Evolutionary conservation across 805 yeast species (phyloP).

Genomic region (Yarrowia hollandica): DNA sequence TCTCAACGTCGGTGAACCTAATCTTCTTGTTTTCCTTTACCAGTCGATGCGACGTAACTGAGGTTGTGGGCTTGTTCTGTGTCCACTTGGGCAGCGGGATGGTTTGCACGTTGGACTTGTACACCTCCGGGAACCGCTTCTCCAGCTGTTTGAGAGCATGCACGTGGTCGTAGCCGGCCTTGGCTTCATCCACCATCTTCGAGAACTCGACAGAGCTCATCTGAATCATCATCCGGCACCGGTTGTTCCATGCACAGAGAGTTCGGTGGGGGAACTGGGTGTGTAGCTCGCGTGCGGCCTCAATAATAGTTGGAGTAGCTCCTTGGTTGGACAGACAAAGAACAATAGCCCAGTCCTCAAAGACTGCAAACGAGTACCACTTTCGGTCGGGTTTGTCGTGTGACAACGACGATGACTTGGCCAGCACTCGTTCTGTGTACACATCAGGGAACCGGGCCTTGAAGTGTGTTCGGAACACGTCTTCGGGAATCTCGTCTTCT

Average conservation of each 20-base stretch:
- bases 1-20: slow-evolving; percentile 10
- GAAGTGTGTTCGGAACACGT: slow-evolving; percentile 4
- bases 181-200: slow-evolving; percentile 2
- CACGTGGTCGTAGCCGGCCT: background rate
- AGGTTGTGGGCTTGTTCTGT: slow-evolving; percentile 1
- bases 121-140: slow-evolving; percentile 16
- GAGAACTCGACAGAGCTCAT: background rate
- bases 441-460: background rate
- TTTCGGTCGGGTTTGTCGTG: slow-evolving; percentile 28
- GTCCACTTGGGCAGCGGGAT: background rate
- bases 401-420: background rate
- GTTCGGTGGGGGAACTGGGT: slow-evolving; percentile 22
- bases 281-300: slow-evolving; percentile 21
- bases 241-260: slow-evolving; percentile 13
- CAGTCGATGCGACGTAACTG: background rate
- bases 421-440: background rate
- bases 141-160: slow-evolving; percentile 6
- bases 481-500: background rate
- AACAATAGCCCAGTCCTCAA: slow-evolving; percentile 27
- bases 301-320: slow-evolving; percentile 10
- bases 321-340: slow-evolving; percentile 16
- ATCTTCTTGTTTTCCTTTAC: slow-evolving; percentile 25
- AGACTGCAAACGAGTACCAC: slow-evolving; percentile 24
- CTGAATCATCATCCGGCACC: slow-evolving; percentile 24
- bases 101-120: background rate